phyloP scores from a whole-genome alignment of 2,329 filamentous ascomycete species.

The Calonectria hawksworthii region DNA sequence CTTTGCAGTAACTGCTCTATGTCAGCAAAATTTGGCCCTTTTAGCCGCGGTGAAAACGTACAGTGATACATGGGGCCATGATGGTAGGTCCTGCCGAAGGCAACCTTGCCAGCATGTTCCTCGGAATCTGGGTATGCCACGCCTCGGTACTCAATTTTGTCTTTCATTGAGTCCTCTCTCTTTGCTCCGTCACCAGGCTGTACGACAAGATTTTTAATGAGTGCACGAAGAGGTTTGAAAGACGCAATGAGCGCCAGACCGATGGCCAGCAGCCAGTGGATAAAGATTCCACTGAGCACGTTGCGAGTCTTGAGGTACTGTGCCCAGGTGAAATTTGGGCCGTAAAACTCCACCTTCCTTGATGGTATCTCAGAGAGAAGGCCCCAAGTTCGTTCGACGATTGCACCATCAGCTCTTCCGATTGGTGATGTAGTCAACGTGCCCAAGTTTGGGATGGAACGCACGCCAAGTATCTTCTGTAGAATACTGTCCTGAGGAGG shows the following conservation, averaged over 20 bases:
- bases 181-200: slow-evolving; percentile 69
- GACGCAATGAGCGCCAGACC: slow-evolving; percentile 60
- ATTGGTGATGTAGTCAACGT: slow-evolving; percentile 67
- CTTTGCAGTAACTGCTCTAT: slow-evolving; percentile 71
- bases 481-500: slow-evolving; percentile 50
- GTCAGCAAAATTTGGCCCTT: slow-evolving; percentile 13
- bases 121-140: slow-evolving; percentile 73
- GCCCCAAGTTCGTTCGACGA: slow-evolving; percentile 75
- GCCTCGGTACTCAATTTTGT: slow-evolving; percentile 74
- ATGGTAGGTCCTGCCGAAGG: slow-evolving; percentile 68
- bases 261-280: slow-evolving; percentile 64
- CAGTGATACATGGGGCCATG: slow-evolving; percentile 75
- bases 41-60: slow-evolving; percentile 56
- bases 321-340: slow-evolving; percentile 70
- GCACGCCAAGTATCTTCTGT: slow-evolving; percentile 64
- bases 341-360: slow-evolving; percentile 65
- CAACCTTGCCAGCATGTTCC: slow-evolving; percentile 60
- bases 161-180: slow-evolving; percentile 66
- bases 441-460: slow-evolving; percentile 65
- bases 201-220: slow-evolving; percentile 60
- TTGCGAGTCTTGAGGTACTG: slow-evolving; percentile 68
- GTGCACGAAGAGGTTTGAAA: slow-evolving; percentile 59
- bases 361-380: slow-evolving; percentile 63
- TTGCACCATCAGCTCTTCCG: slow-evolving; percentile 63
- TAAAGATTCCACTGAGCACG: slow-evolving; percentile 62